Evolutionary conservation across 164 flowering plant genomes (phyloP), one percentile per base, ranked within the genome.

Genomic region (grape (Vitis vinifera)): DNA sequence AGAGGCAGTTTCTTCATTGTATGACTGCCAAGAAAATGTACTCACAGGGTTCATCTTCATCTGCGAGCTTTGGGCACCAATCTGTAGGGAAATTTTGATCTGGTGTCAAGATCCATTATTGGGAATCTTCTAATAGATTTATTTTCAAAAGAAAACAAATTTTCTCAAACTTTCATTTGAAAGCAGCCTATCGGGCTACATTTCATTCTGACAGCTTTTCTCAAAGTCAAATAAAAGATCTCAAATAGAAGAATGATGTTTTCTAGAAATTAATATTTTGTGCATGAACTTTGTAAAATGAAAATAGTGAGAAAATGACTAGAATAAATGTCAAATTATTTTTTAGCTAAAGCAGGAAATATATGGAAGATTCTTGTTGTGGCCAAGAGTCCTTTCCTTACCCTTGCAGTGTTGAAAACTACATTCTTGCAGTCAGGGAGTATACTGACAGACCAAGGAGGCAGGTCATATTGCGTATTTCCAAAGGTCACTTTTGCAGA

Each of bases 391-490:
- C 52, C 23, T 30, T 8, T 73, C 4, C 83, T 80, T 81, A 93
- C 98, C 85, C 79, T 82, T 71, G 98, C 98, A 29, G 98, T 91
- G 84, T 94, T 94, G 80, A 75, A 89, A 74, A 85, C 88, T 9
- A 59, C 87, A 55, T 76, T 90, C 75, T 82, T 90, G 89, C 98
- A 93, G 82, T 91, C 97, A 16, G 98, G 98, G 15, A 93, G 89
- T 69, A 93, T 89, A 86, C 98, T 93, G 75, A 93, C 71, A 9
- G 98, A 93, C 94, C 94, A 90, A 61, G 93, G 89, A 57, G 98
- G 97, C 70, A 94, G 75, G 62, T 89, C 82, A 70, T 91, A 94
- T 37, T 76, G 81, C 66, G 13, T 13, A 65, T 82, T 83, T 15
- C 79, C 69, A 63, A 87, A 94, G 15, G 73, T 74, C 59, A 92